phyloP scores from a whole-genome alignment of 495 filamentous ascomycete genomes.

The Hyphodiscus hymeniophilus region DNA sequence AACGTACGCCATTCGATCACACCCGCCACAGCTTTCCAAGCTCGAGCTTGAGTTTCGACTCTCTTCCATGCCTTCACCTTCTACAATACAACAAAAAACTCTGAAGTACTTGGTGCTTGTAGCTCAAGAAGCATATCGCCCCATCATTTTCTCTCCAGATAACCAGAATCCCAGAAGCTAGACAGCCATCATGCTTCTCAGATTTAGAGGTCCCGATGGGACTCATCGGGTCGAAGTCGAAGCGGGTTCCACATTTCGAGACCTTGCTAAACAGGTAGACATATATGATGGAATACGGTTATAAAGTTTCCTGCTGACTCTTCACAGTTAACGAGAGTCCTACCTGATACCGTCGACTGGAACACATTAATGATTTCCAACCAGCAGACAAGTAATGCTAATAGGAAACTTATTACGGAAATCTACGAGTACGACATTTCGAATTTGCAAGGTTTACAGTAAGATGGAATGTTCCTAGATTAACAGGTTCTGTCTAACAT shows the following conservation, averaged over 20 bases:
- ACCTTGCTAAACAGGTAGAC: slow-evolving; percentile 42
- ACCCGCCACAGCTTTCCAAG: background rate
- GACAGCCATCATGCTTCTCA: slow-evolving; percentile 49
- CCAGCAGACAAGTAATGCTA: slow-evolving; percentile 68
- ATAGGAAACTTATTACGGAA: too few relatives aligned
- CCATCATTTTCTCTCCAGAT: background rate
- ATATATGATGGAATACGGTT: too few relatives aligned
- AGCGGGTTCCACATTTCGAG: slow-evolving; percentile 42
- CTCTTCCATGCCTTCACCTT: background rate
- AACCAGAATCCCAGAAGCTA: background rate
- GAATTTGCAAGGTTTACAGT: slow-evolving; percentile 67
- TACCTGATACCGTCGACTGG: slow-evolving; percentile 51
- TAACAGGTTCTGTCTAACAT: background rate
- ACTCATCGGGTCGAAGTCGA: slow-evolving; percentile 59
- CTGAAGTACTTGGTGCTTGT: too few relatives aligned
- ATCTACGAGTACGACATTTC: too few relatives aligned
- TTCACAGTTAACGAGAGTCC: slow-evolving; percentile 14
- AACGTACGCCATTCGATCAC: too few relatives aligned
- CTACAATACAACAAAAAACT: background rate
- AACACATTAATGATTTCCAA: slow-evolving; percentile 74
- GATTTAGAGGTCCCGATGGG: slow-evolving; percentile 63
- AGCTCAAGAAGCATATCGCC: background rate
- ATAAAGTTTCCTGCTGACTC: slow-evolving; percentile 10
- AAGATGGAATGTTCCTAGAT: background rate
- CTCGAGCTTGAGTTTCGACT: background rate